Percentiles rank a stretch among this genome's conserved stretches.
phyloP scores from a whole-genome alignment of 768 basidiomycete species.

The Mycena olivaceomarginata region DNA sequence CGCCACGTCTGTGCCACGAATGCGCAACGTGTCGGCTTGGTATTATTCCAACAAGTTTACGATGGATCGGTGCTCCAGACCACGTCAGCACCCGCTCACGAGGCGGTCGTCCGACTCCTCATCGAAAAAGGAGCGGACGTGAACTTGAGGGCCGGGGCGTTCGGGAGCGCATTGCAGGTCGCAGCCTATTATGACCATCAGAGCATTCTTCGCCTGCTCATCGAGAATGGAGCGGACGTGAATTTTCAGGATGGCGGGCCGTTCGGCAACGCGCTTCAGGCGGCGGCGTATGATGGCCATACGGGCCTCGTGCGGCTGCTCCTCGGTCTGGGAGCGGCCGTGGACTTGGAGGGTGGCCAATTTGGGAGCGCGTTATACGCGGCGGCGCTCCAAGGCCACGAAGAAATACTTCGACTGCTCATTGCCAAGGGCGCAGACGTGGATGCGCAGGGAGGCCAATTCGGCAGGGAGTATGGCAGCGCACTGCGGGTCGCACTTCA shows the following conservation, averaged over 20 bases:
- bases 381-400: slow-evolving; percentile 9
- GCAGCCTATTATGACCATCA: slow-evolving; percentile 4
- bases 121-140: background rate
- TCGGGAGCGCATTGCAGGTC: background rate
- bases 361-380: slow-evolving; percentile 4
- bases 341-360: slow-evolving; percentile 11
- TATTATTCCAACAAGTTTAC: no score
- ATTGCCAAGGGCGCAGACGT: slow-evolving; percentile 6
- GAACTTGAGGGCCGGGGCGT: background rate
- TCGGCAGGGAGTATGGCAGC: slow-evolving; percentile 12
- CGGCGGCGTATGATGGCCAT: slow-evolving; percentile 18
- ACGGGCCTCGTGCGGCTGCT: slow-evolving; percentile 20
- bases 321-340: slow-evolving; percentile 1
- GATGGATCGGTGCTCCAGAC: slow-evolving; percentile 3
- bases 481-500: background rate
- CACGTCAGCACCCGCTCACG: background rate
- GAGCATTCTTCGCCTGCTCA: background rate
- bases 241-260: background rate
- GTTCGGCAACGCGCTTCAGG: slow-evolving; percentile 18
- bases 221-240: slow-evolving; percentile 8
- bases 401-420: slow-evolving; percentile 5
- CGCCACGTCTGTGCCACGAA: no score
- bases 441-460: background rate
- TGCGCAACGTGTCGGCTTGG: no score
- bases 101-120: background rate